A percentile compares a stretch with the other conserved stretches of the same genome.
Evolutionary conservation across 2,329 filamentous ascomycete genomes (phyloP).

Genomic region (Botryotinia narcissicola): DNA sequence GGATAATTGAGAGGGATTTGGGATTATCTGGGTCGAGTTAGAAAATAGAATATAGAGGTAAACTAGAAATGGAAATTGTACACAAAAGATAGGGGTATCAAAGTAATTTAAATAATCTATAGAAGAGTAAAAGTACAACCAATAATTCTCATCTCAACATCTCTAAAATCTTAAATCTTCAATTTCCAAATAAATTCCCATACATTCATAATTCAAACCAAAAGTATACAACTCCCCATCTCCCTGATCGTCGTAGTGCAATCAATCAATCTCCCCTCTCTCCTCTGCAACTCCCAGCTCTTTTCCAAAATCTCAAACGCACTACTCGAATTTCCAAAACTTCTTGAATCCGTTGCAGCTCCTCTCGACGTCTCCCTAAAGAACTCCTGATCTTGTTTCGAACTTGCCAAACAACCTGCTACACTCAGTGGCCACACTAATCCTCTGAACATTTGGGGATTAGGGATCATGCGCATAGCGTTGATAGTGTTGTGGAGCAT

Average conservation of each 20-base stretch:
- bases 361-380: slow-evolving; percentile 18
- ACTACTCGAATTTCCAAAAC: slow-evolving; percentile 24
- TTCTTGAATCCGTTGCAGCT: slow-evolving; percentile 18
- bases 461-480: slow-evolving; percentile 21
- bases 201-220: slow-evolving; percentile 9
- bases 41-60: background rate
- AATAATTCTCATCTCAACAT: background rate
- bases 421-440: slow-evolving; percentile 29
- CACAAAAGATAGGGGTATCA: background rate
- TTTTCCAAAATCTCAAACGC: slow-evolving; percentile 25
- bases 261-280: slow-evolving; percentile 19
- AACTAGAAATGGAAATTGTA: background rate
- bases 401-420: slow-evolving; percentile 28
- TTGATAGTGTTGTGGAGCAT: slow-evolving; percentile 22
- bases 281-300: slow-evolving; percentile 23
- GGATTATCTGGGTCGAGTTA: background rate
- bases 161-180: too few relatives aligned
- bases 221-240: slow-evolving; percentile 21
- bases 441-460: slow-evolving; percentile 22
- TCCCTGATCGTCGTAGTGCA: slow-evolving; percentile 18
- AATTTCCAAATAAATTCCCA: background rate
- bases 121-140: background rate
- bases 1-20: slow-evolving; percentile 32
- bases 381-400: slow-evolving; percentile 23
- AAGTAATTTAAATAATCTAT: background rate